Conservation (phyloP, 768 basidiomycete species). For the Leccinellum albellum region DNA sequence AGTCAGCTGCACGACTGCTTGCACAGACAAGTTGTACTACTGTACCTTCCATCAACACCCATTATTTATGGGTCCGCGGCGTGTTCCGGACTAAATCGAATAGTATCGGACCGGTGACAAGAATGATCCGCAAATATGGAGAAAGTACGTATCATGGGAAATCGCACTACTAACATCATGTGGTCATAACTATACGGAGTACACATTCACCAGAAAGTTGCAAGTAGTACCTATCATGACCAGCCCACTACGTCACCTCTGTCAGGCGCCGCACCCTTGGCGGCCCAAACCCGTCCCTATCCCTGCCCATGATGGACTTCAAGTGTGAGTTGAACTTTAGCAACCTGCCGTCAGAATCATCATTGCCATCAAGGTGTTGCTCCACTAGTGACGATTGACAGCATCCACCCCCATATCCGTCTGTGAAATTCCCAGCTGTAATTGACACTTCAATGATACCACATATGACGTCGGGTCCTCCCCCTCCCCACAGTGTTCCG, state of each 20-base stretch:
- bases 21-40: background rate
- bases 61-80: background rate
- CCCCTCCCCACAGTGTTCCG: background rate
- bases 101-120: background rate
- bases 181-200: background rate
- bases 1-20: background rate
- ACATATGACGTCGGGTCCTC: background rate
- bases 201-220: background rate
- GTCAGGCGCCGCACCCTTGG: background rate
- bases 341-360: background rate
- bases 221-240: background rate
- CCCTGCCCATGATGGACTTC: background rate
- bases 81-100: background rate
- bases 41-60: background rate
- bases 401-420: conserved; percentile 4
- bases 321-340: background rate
- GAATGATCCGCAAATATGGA: background rate
- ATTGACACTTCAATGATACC: background rate
- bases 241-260: background rate
- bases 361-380: background rate
- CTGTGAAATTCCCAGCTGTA: conserved; percentile 4
- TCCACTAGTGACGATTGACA: background rate
- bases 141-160: background rate
- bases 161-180: background rate
- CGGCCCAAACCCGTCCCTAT: background rate